phyloP scores from a whole-genome alignment of 2,329 filamentous ascomycete genomes.

The Pseudogymnoascus sp. region DNA sequence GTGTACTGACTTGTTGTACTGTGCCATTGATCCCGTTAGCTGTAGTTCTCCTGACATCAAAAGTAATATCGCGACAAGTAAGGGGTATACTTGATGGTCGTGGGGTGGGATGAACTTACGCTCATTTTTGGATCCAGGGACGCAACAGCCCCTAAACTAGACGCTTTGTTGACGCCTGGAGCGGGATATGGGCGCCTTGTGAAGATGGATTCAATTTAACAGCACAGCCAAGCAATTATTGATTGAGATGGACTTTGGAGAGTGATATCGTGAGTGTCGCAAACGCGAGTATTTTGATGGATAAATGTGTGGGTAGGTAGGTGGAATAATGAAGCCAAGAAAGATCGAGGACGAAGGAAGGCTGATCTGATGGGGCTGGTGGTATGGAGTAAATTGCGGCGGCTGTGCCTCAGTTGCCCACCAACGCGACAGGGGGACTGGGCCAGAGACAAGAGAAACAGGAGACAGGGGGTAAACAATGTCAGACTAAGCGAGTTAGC shows the following conservation, averaged over 20 bases:
- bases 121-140: conserved; percentile 5
- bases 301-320: not conserved
- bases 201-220: not conserved
- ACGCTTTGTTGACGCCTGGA: not conserved
- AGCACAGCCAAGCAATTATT: not conserved
- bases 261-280: not conserved
- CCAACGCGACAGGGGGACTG: not conserved
- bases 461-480: not conserved
- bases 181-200: not conserved
- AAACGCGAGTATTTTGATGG: not conserved
- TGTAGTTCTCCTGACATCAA: not conserved
- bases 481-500: not conserved
- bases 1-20: conserved; percentile 37
- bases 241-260: not conserved
- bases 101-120: not conserved
- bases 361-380: not conserved
- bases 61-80: not conserved
- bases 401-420: not conserved
- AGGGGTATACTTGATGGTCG: not conserved
- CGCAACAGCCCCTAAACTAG: conserved; percentile 4
- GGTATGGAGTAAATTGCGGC: conserved; percentile 2
- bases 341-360: not conserved
- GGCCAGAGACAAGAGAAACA: not conserved
- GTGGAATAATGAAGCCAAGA: not conserved
- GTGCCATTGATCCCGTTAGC: conserved; percentile 24